Evolutionary conservation across 768 basidiomycete species (phyloP).

Genomic region (Amanita pallidorosea): DNA sequence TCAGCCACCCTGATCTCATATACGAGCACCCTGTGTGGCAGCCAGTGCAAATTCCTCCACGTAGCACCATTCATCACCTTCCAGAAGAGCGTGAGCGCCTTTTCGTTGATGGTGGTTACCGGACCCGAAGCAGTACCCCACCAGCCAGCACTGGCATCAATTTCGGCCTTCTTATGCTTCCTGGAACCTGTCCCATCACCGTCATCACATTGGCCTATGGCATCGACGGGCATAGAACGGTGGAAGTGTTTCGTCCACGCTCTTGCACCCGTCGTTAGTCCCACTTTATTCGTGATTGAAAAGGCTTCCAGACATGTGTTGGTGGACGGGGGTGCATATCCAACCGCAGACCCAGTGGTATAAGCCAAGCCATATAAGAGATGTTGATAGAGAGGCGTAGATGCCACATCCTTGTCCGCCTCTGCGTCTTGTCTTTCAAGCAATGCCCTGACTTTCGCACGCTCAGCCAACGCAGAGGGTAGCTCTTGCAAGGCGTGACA

Average conservation of each 20-base stretch:
- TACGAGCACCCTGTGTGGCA: slow-evolving; percentile 50
- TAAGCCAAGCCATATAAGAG: slow-evolving; percentile 44
- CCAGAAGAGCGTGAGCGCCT: slow-evolving; percentile 39
- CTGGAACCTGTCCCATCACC: slow-evolving; percentile 10
- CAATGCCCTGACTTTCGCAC: slow-evolving; percentile 21
- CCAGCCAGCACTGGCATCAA: slow-evolving; percentile 30
- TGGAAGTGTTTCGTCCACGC: slow-evolving; percentile 63
- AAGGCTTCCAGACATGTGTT: slow-evolving; percentile 45
- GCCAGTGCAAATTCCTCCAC: slow-evolving; percentile 59
- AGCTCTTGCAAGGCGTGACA: slow-evolving; percentile 11
- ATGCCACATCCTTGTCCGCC: slow-evolving; percentile 7
- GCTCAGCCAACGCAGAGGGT: slow-evolving; percentile 24
- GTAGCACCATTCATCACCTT: slow-evolving; percentile 39
- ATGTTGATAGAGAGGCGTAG: slow-evolving; percentile 28
- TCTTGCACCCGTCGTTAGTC: slow-evolving; percentile 46
- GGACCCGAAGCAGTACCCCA: slow-evolving; percentile 51
- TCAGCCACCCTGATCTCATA: slow-evolving; percentile 50
- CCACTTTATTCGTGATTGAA: slow-evolving; percentile 33
- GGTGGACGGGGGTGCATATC: slow-evolving; percentile 33
- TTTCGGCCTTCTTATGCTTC: slow-evolving; percentile 3
- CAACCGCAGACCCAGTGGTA: slow-evolving; percentile 49
- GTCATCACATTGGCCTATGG: background rate
- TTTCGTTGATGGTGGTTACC: slow-evolving; percentile 39
- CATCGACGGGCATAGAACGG: slow-evolving; percentile 25
- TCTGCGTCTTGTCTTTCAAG: background rate